These are phyloP conservation scores for Ambrosia trifida DNA, from an alignment of 129 eudicot species.

Conservation along the genomic window DNA sequence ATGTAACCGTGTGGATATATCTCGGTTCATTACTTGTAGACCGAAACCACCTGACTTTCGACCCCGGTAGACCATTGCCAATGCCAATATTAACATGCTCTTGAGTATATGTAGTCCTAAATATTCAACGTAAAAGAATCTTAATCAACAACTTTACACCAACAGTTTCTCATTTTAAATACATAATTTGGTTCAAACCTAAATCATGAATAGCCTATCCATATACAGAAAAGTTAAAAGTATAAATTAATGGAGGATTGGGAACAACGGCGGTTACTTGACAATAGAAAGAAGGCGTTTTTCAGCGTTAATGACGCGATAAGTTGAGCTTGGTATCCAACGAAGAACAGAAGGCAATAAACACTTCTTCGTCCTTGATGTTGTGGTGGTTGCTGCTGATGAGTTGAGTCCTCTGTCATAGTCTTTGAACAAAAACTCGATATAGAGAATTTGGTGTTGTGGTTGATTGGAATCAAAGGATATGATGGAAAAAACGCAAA, in stretches of 20 bases:
- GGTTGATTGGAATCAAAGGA: neutral
- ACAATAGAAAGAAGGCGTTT: constrained; percentile 88
- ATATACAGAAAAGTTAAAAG: neutral
- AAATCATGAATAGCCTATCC: neutral
- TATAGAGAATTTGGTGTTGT: constrained; percentile 10
- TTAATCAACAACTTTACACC: neutral
- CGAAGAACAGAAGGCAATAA: constrained; percentile 57
- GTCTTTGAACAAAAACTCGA: constrained; percentile 17
- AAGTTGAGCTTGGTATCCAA: constrained; percentile 87
- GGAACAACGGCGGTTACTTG: constrained; percentile 48
- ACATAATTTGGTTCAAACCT: neutral
- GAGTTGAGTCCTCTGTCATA: constrained; percentile 53
- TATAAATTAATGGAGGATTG: neutral
- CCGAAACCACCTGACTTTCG: constrained; percentile 82
- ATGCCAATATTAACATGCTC: constrained; percentile 79
- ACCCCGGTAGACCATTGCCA: constrained; percentile 67
- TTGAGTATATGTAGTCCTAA: constrained; percentile 66
- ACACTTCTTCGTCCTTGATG: constrained; percentile 28
- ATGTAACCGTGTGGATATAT: constrained; percentile 77
- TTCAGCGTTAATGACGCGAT: constrained; percentile 82
- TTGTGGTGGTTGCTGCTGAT: constrained; percentile 24
- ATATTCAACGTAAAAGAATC: constrained; percentile 5
- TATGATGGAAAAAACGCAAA: neutral
- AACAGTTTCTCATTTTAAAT: neutral
- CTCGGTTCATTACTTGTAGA: constrained; percentile 76